phyloP scores from a whole-genome alignment of 768 basidiomycete species.

The Hypsizygus marmoreus region DNA sequence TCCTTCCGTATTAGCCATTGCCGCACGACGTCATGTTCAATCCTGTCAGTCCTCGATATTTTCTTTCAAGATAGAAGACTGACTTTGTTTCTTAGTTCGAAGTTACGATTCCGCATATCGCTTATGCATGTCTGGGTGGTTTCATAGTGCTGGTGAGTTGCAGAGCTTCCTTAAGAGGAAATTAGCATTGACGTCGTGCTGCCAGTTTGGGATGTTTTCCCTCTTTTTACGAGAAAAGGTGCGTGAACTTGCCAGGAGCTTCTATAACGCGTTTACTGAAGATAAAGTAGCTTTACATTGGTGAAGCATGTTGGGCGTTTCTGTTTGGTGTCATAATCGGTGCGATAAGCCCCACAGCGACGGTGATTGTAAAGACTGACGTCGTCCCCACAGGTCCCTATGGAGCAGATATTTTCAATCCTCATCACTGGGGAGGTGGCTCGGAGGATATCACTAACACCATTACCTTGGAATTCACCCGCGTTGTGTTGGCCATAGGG shows the following conservation, averaged over 20 bases:
- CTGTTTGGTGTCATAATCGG: conserved; percentile 90
- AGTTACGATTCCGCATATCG: conserved; percentile 70
- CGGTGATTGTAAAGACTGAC: background rate
- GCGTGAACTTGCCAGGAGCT: conserved; percentile 17
- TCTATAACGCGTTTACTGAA: too few species aligned
- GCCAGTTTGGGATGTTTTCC: conserved; percentile 93
- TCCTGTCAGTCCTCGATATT: conserved; percentile 38
- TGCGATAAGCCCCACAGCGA: conserved; percentile 29
- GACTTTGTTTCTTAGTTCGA: conserved; percentile 46
- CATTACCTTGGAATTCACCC: conserved; percentile 89
- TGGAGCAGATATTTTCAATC: conserved; percentile 79
- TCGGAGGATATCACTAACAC: conserved; percentile 55
- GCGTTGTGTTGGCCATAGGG: conserved; percentile 92
- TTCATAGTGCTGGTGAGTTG: conserved; percentile 76
- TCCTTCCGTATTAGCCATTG: conserved; percentile 4
- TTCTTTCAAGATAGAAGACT: background rate
- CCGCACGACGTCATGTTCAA: conserved; percentile 48
- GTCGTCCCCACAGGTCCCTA: conserved; percentile 63
- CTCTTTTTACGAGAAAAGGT: conserved; percentile 88
- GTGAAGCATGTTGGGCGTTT: conserved; percentile 96
- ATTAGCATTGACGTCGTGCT: background rate
- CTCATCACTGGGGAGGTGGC: conserved; percentile 68
- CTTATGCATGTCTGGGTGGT: conserved; percentile 77
- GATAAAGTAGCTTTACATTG: conserved; percentile 79
- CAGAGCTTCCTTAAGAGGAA: background rate